These are phyloP conservation scores for Anethum foeniculum DNA, from an alignment of 140 eudicot genomes.

Conservation along the genomic window DNA sequence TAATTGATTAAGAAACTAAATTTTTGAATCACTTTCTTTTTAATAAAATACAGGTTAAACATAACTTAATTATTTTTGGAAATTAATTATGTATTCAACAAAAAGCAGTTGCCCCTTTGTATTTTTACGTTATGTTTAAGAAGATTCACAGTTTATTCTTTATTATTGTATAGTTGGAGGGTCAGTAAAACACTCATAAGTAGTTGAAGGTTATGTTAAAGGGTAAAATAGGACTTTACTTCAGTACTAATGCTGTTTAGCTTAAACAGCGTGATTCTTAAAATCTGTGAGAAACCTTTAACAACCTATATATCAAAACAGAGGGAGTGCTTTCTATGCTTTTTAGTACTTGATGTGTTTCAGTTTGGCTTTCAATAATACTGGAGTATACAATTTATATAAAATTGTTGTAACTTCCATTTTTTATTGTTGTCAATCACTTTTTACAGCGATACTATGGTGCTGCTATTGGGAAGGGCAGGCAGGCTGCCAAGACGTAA, in stretches of 20 bases:
- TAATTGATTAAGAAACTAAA: too few species aligned
- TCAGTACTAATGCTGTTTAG: background rate
- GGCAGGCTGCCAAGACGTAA: constrained; percentile 99
- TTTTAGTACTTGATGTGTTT: background rate
- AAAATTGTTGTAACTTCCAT: background rate
- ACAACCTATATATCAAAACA: too few species aligned
- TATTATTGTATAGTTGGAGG: too few species aligned
- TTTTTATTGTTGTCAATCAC: background rate
- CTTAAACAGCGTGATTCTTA: background rate
- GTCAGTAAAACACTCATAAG: too few species aligned
- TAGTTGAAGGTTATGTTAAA: background rate
- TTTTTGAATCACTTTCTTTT: too few species aligned
- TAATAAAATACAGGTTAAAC: too few species aligned
- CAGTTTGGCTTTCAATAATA: background rate
- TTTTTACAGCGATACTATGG: constrained; percentile 80
- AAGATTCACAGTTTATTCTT: too few species aligned
- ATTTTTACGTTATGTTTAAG: too few species aligned
- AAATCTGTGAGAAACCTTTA: background rate
- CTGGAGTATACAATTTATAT: background rate
- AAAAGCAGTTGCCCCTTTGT: too few species aligned
- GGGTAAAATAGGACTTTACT: background rate
- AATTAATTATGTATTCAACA: too few species aligned
- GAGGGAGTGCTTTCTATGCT: background rate
- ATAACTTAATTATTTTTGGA: too few species aligned
- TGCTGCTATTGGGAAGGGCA: constrained; percentile 96